Conservation (phyloP, 2,329 filamentous ascomycete genomes). For the Fusarium euwallaceae region DNA sequence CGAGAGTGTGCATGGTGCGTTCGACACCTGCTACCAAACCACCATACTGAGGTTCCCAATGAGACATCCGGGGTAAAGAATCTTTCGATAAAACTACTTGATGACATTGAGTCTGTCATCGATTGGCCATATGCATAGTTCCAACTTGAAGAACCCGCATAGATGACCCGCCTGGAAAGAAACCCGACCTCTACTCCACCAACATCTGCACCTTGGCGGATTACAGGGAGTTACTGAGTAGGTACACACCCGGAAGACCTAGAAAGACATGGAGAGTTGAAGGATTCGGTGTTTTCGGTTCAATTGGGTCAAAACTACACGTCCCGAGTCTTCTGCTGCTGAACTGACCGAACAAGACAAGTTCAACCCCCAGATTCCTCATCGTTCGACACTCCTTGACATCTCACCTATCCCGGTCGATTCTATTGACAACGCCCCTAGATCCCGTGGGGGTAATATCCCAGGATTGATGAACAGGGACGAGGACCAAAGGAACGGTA, state of each 20-base stretch:
- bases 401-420: not conserved
- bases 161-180: not conserved
- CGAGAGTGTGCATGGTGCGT: too few species aligned
- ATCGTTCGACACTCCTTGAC: not conserved
- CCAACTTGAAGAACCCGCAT: not conserved
- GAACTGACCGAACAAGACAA: not conserved
- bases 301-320: not conserved
- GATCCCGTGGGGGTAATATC: not conserved
- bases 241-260: not conserved
- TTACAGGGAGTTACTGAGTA: not conserved
- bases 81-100: not conserved
- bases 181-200: not conserved
- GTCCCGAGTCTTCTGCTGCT: too few species aligned
- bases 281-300: not conserved
- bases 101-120: not conserved
- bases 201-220: not conserved
- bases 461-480: not conserved
- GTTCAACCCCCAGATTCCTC: not conserved
- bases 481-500: not conserved
- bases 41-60: too few species aligned
- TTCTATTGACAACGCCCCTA: not conserved
- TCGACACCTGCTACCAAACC: too few species aligned
- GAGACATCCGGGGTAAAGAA: not conserved
- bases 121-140: not conserved
- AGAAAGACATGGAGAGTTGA: not conserved